Base-by-base conservation (phyloP, 306 rosid genomes). In the Styphnolobium japonicum region DNA sequence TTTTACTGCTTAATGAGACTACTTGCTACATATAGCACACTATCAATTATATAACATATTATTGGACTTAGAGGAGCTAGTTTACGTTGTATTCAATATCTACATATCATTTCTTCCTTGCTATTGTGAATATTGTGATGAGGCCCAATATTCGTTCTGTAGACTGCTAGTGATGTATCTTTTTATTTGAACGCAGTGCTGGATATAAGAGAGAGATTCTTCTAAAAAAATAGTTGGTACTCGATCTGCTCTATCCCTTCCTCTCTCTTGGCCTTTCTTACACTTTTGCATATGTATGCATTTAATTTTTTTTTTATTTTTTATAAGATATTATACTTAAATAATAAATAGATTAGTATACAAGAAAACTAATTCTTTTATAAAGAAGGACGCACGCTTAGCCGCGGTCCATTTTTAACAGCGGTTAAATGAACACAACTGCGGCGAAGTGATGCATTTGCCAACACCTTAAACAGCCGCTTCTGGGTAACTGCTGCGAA, bases 201-300 rank as follows among this genome's bases (percentile, higher is more conserved):
- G 98, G 99, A 51, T 87, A 82, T 81, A 93, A 91, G 91, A 93
- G 86, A 78, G 96, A 95, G 81, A 80, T 87, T 70, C 81, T 92
- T 85, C 97, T 95, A 48, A 86, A 91, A 36, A 93, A 91, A 48
- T 88, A 85, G 18, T 60, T 95, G 99, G 98, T 95, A 91, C 71
- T 58, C n/a, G n/a, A n/a, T n/a, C 69, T 72, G 80, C 53, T 67
- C 49, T 75, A 8, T 25, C 62, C 62, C 22, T 29, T 60, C 48
- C 60, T 23, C 67, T 71, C 53, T 49, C 12, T 3, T 6, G 67
- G 12, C 42, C 21, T 42, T 64, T 31, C 71, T 53, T 8, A 21
- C 37, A 56, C 12, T 75, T 29, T 33, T 40, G 21, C 40, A 77
- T 57, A 36, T 49, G 56, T 70, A 36, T 62, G 33, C 60, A 62